Conservation (phyloP, 148 eudicot genomes). For the Talinum fruticosum region DNA sequence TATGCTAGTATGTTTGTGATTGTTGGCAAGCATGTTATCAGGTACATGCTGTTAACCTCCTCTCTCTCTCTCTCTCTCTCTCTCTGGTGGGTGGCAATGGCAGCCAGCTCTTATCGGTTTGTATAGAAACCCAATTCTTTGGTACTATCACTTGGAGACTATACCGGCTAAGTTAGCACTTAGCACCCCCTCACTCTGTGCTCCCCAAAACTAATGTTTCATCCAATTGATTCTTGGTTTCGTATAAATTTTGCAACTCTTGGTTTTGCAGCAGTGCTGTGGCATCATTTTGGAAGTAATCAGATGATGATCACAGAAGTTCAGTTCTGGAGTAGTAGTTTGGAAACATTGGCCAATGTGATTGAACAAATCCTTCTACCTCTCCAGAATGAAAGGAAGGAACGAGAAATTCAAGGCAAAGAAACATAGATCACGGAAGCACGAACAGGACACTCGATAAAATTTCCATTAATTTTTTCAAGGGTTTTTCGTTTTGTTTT, state of each 20-base stretch:
- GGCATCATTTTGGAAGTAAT: neutral
- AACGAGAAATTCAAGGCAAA: neutral
- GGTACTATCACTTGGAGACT: neutral
- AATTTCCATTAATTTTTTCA: neutral
- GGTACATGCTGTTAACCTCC: slow-evolving; percentile 8
- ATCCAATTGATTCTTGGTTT: neutral
- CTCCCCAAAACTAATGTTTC: neutral
- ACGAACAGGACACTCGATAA: neutral
- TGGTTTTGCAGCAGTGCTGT: neutral
- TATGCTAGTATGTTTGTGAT: neutral
- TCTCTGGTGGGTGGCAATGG: neutral
- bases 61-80: neutral
- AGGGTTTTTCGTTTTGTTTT: neutral
- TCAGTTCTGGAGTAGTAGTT: slow-evolving; percentile 9
- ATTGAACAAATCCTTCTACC: neutral
- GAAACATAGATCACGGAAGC: neutral
- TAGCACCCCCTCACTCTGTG: neutral
- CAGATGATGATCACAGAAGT: neutral
- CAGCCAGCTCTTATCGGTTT: neutral
- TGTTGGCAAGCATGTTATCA: slow-evolving; percentile 9
- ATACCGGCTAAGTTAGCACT: neutral
- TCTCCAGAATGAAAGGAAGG: neutral
- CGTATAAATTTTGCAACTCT: neutral
- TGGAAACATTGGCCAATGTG: neutral
- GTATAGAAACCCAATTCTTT: neutral